phyloP scores from a whole-genome alignment of 306 rosid species.

The Sicyos edulis region DNA sequence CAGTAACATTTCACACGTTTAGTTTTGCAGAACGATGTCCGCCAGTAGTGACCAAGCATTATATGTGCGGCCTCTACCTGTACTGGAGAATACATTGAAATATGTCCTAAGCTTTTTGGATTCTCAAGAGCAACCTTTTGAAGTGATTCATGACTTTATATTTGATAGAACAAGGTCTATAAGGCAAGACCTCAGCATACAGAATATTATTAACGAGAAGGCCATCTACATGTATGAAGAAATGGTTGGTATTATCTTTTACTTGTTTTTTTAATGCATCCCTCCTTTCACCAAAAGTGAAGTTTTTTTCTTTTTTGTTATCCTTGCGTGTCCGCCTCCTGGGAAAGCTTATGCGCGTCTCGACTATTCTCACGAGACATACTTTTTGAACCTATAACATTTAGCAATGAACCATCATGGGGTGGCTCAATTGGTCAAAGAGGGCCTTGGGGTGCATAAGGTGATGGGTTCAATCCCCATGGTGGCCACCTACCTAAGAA shows the following conservation, averaged over 20 bases:
- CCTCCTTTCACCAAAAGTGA: background rate
- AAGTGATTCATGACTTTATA: slow-evolving; percentile 75
- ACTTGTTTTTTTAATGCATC: background rate
- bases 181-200: slow-evolving; percentile 90
- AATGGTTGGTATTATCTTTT: slow-evolving; percentile 48
- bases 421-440: too few species aligned
- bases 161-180: slow-evolving; percentile 93
- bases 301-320: background rate
- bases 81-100: slow-evolving; percentile 64
- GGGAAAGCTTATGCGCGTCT: too few species aligned
- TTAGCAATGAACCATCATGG: too few species aligned
- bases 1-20: slow-evolving; percentile 23
- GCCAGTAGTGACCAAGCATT: slow-evolving; percentile 50
- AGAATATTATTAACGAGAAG: slow-evolving; percentile 49
- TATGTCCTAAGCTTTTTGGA: slow-evolving; percentile 55
- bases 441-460: too few species aligned
- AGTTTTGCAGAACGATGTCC: slow-evolving; percentile 91
- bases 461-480: too few species aligned
- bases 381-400: too few species aligned
- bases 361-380: too few species aligned
- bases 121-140: slow-evolving; percentile 52
- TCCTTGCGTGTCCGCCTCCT: too few species aligned
- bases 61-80: slow-evolving; percentile 69
- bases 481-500: too few species aligned
- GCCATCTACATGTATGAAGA: slow-evolving; percentile 61